A percentile compares a stretch with the other conserved stretches of the same genome.
phyloP scores from a whole-genome alignment of 2,329 filamentous ascomycete species.

The Piedraia hortae region DNA sequence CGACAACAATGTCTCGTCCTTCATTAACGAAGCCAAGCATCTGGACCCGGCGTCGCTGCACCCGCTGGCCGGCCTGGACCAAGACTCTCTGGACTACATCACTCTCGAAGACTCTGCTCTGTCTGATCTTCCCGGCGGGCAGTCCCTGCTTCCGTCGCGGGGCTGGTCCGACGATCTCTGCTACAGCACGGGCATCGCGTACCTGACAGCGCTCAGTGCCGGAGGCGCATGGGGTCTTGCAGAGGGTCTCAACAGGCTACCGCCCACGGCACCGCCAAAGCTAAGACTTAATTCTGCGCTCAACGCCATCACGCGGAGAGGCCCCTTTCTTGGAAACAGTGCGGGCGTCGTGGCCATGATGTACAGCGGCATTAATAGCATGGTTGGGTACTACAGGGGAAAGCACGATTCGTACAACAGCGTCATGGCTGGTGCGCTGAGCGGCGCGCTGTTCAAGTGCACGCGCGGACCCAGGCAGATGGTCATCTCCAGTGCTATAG shows the following conservation, averaged over 20 bases:
- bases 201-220: conserved; percentile 58
- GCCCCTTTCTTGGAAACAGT: conserved; percentile 87
- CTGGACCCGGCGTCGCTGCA: conserved; percentile 75
- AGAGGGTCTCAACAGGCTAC: conserved; percentile 54
- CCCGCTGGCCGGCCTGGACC: conserved; percentile 75
- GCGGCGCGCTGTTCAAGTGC: conserved; percentile 90
- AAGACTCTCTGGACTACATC: conserved; percentile 83
- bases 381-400: conserved; percentile 49
- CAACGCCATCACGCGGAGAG: conserved; percentile 77
- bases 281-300: conserved; percentile 79
- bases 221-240: conserved; percentile 82
- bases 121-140: conserved; percentile 58
- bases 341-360: conserved; percentile 86
- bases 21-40: conserved; percentile 49
- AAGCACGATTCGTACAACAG: conserved; percentile 83
- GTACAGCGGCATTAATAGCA: conserved; percentile 81
- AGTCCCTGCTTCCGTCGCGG: conserved; percentile 72
- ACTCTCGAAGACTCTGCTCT: conserved; percentile 76
- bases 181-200: conserved; percentile 88
- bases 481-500: conserved; percentile 78
- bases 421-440: conserved; percentile 56
- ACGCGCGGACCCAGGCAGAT: conserved; percentile 73
- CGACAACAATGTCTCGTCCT: conserved; percentile 62
- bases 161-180: conserved; percentile 97
- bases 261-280: conserved; percentile 52